phyloP scores from a whole-genome alignment of 2,329 filamentous ascomycete genomes.

The Fusarium sp. region DNA sequence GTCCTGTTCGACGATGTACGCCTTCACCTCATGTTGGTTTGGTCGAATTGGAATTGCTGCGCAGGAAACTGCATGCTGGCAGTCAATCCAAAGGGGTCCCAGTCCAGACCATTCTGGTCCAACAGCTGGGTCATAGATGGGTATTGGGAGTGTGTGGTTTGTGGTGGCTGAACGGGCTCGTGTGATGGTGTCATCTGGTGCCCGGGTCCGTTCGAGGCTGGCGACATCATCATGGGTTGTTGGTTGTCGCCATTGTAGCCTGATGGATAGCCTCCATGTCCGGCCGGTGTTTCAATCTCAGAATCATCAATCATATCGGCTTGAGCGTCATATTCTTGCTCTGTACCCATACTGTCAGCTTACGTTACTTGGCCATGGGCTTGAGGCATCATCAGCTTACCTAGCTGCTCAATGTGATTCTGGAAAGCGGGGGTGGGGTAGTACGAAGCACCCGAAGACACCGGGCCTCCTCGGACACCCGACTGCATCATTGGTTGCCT shows the following conservation, averaged over 20 bases:
- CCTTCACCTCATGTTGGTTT: slow-evolving; percentile 63
- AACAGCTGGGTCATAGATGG: slow-evolving; percentile 71
- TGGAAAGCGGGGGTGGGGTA: slow-evolving; percentile 88
- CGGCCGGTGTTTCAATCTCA: slow-evolving; percentile 75
- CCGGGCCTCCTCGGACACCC: slow-evolving; percentile 51
- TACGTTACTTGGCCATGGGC: slow-evolving; percentile 67
- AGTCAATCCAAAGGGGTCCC: slow-evolving; percentile 92
- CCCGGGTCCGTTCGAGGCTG: slow-evolving; percentile 53
- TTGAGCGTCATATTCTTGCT: slow-evolving; percentile 96
- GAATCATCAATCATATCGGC: slow-evolving; percentile 89
- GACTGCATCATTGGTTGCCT: slow-evolving; percentile 53
- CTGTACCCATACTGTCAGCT: slow-evolving; percentile 78
- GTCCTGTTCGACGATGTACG: slow-evolving; percentile 1
- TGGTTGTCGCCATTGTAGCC: slow-evolving; percentile 62
- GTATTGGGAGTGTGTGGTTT: slow-evolving; percentile 60
- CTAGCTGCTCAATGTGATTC: slow-evolving; percentile 94
- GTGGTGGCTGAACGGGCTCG: slow-evolving; percentile 43
- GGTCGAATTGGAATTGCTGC: slow-evolving; percentile 82
- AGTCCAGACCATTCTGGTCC: slow-evolving; percentile 84
- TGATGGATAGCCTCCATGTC: slow-evolving; percentile 74
- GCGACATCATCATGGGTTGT: slow-evolving; percentile 58
- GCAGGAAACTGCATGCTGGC: slow-evolving; percentile 96
- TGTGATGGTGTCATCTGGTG: slow-evolving; percentile 53
- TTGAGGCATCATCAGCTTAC: slow-evolving; percentile 73
- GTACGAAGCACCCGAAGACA: slow-evolving; percentile 65